Base-by-base conservation (phyloP, 192 early-diverging fungal species). In the Coemansia sp. region DNA sequence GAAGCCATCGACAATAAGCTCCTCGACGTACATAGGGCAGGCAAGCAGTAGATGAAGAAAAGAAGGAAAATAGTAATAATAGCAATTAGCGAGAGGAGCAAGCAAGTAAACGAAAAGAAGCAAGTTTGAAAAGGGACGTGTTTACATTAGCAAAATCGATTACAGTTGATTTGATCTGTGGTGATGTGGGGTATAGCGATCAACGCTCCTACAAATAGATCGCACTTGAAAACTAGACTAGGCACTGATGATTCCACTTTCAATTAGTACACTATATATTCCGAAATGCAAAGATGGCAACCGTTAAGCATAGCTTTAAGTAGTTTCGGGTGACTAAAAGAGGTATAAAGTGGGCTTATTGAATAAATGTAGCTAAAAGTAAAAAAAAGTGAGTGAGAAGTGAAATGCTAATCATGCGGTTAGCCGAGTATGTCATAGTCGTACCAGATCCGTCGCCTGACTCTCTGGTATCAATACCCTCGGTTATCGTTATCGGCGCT, bases 1-100 rank as follows among this genome's bases (percentile, higher is more conserved):
- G 88, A 99, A 99, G 28, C 98, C 98, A 62, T 99, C 98, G 63
- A 99, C 88, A 69, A 98, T 93, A 23, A 99, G 80, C 73, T 99
- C 96, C 77, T 97, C 93, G 52, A 99, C 89, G 69, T 90, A 86
- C 97, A 96, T 96, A 69, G 17, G 23, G 44, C 26, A 44, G 46
- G 16, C 2, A 47, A 44, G 37, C 10, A 50, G 44, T 40, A 17
- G 26, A 33, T 33, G 26, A 26, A 26, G 62, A 17, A 28, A 28
- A 44, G 38, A 30, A 58, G 11, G 33, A 50, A 39, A 14, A 42
- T 28, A 44, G 37, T 28, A 63, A 63, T 23, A 69, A 21, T 42
- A 33, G 4, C 9, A 21, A 21, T 32, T 53, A 40, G 16, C 52
- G 35, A 26, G 26, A 26, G 26, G 26, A 26, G 26, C 26, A 26